Evolutionary conservation across 495 filamentous ascomycete genomes (phyloP).

Genomic region (Podospora sp.): DNA sequence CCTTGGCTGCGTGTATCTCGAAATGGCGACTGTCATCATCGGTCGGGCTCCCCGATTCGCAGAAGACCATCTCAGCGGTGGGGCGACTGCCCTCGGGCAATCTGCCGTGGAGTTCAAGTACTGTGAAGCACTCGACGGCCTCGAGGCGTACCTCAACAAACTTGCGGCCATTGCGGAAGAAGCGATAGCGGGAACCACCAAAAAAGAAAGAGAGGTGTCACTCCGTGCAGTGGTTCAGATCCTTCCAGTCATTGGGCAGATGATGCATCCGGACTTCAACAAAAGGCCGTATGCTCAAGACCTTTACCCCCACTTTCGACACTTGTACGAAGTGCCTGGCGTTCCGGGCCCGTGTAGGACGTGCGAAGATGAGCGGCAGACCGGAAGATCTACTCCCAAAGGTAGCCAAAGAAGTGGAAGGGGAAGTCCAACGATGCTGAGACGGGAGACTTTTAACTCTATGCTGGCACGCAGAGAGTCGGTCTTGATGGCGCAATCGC

Average conservation of each 20-base stretch:
- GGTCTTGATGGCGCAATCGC: conserved; percentile 6
- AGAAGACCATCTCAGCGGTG: conserved; percentile 29
- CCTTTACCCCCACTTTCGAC: conserved; percentile 36
- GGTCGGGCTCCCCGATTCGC: conserved; percentile 34
- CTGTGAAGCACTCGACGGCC: conserved; percentile 28
- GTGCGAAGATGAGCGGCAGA: conserved; percentile 35
- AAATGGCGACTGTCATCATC: conserved; percentile 45
- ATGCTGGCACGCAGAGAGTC: conserved; percentile 11
- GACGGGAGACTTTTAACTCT: conserved; percentile 19
- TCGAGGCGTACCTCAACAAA: conserved; percentile 26
- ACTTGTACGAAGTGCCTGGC: conserved; percentile 31
- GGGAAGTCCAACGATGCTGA: conserved; percentile 23
- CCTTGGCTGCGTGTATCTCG: conserved; percentile 53
- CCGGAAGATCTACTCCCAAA: conserved; percentile 22
- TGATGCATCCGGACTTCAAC: conserved; percentile 32
- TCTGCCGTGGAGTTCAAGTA: conserved; percentile 30
- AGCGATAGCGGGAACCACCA: conserved; percentile 14
- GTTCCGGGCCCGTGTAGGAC: conserved; percentile 29
- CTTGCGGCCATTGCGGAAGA: conserved; percentile 25
- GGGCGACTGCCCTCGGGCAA: not conserved
- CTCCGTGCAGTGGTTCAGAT: conserved; percentile 29
- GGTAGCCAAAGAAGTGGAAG: conserved; percentile 12
- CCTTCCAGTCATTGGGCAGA: conserved; percentile 29
- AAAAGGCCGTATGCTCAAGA: conserved; percentile 32
- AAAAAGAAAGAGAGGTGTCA: conserved; percentile 14